phyloP scores from a whole-genome alignment of 2,329 filamentous ascomycete species.

The Ambrosiella cleistominuta region DNA sequence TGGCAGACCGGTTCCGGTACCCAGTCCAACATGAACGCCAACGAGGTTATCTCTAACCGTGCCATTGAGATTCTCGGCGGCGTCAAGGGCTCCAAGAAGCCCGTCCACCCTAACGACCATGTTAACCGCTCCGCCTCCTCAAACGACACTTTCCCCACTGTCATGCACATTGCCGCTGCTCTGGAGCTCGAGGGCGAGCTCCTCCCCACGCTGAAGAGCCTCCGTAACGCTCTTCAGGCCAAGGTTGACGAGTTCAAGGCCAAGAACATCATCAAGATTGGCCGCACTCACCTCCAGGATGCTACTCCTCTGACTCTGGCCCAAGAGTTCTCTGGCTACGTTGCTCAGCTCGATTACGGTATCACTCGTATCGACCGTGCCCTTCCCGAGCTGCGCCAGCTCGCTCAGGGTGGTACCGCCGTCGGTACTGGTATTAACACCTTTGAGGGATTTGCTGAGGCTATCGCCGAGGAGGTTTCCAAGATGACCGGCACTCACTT shows the following conservation, averaged over 20 bases:
- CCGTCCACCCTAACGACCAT: constrained; percentile 97
- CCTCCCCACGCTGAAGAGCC: constrained; percentile 62
- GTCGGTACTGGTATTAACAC: constrained; percentile 97
- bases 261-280: constrained; percentile 94
- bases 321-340: constrained; percentile 96
- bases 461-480: constrained; percentile 74
- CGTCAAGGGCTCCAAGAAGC: constrained; percentile 89
- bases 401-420: constrained; percentile 90
- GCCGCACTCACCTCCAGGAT: constrained; percentile 91
- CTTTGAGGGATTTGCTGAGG: constrained; percentile 87
- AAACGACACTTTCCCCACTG: constrained; percentile 98
- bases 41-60: constrained; percentile 98
- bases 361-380: constrained; percentile 71
- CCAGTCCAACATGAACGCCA: constrained; percentile 99
- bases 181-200: constrained; percentile 79
- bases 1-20: constrained; percentile 99
- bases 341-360: constrained; percentile 81
- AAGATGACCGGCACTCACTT: constrained; percentile 89
- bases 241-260: constrained; percentile 78
- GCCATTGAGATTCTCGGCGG: constrained; percentile 96
- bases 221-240: constrained; percentile 67
- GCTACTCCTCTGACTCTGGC: constrained; percentile 88
- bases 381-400: constrained; percentile 66
- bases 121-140: constrained; percentile 98
- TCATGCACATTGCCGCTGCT: constrained; percentile 98